Base-by-base conservation (phyloP, 2,329 filamentous ascomycete genomes). In the Neophaeococcomyces mojaviensis region DNA sequence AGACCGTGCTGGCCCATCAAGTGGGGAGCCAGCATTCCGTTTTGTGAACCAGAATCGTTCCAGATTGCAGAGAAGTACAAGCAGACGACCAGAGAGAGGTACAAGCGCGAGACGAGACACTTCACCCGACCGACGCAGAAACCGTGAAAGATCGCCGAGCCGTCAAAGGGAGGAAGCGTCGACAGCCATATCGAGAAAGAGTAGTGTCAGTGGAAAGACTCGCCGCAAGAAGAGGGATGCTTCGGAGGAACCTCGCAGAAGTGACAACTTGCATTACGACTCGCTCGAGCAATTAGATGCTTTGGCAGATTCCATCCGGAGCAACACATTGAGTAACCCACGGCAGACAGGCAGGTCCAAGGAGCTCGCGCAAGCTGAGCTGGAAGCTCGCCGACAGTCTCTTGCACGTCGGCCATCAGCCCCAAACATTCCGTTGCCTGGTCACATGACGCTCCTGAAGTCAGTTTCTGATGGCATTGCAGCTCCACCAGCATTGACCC, bases 361-460 rank as follows among this genome's bases (percentile, higher is more conserved):
- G 65, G 84, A 88, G 54, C 71, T 81, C 39, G 85, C 85, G 8
- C 88, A 88, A 6, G 81, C 84, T 39, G 89, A 96, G 64, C 77
- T 97, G 1, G 89, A 96, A 64, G 86, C 92, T 58, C 81, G 90
- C 22, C 82, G 90, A 48, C 79, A 86, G 59, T 96, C 90, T 12
- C 72, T 94, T 20, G 87, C 86, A 16, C 78, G 86, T 46, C 78
- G 88, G 40, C 85, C 88, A 3, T 86, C 85, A 19, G 87, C 82
- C 2, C 88, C 88, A 0, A 70, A 80, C 0, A 94, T 96, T 50
- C 82, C 86, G 4, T 82, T 88, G 54, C 89, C 89, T 0, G 73
- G 72, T 7, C 72, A 80, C 4, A 50, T 72, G 4, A 58, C 62
- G n/a, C 57, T 55, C 37, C 55, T 50, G n/a, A 65, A 71, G 48